phyloP scores from a whole-genome alignment of 352 stramenopile species.

The Plasmopara viticola region DNA sequence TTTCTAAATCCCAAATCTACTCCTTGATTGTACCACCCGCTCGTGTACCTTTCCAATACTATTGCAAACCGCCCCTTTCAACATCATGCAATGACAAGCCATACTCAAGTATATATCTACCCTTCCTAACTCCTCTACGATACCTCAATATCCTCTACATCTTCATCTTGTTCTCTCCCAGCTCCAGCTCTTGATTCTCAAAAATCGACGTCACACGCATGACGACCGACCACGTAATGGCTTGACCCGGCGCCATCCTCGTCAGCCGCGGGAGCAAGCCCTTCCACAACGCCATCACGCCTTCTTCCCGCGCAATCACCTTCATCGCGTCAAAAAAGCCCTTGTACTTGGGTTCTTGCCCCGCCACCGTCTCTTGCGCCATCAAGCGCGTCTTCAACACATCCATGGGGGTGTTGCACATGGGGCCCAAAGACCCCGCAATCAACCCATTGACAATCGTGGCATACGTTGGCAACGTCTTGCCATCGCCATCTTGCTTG shows the following conservation, averaged over 20 bases:
- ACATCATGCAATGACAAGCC: neutral
- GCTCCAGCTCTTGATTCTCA: constrained; percentile 60
- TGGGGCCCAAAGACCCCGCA: constrained; percentile 75
- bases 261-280: constrained; percentile 92
- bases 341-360: constrained; percentile 93
- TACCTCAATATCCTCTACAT: constrained; percentile 30
- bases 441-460: constrained; percentile 93
- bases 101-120: neutral
- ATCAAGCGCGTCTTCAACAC: constrained; percentile 95
- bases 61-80: neutral
- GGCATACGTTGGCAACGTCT: constrained; percentile 89
- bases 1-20: no score
- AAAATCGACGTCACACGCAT: constrained; percentile 86
- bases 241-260: constrained; percentile 94
- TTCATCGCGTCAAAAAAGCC: constrained; percentile 89
- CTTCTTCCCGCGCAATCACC: constrained; percentile 94
- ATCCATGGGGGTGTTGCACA: constrained; percentile 88
- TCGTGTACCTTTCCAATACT: constrained; percentile 17
- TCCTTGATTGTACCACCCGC: no score
- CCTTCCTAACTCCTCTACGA: neutral
- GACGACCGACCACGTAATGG: constrained; percentile 94
- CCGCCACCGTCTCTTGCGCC: constrained; percentile 84
- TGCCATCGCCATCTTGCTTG: constrained; percentile 85
- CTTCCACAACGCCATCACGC: constrained; percentile 93
- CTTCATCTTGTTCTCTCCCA: constrained; percentile 56